These are phyloP conservation scores for Pisolithus tinctorius DNA, from an alignment of 768 basidiomycete genomes.

Conservation along the genomic window DNA sequence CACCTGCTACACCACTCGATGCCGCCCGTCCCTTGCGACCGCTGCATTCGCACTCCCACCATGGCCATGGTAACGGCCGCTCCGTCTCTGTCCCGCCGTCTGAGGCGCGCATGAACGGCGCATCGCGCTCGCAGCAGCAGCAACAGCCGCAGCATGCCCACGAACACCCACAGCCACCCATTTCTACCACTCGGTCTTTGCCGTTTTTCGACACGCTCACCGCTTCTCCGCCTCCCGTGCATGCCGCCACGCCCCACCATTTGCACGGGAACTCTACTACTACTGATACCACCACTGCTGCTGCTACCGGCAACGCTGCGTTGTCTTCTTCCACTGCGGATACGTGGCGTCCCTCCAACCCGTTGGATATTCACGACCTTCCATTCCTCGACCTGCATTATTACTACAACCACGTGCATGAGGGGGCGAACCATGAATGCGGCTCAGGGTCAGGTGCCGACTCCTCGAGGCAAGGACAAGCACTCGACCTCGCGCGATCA, in stretches of 20 bases:
- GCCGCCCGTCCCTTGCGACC: slow-evolving; percentile 34
- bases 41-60: slow-evolving; percentile 23
- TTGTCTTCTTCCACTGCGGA: slow-evolving; percentile 6
- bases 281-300: slow-evolving; percentile 6
- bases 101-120: slow-evolving; percentile 41
- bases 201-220: slow-evolving; percentile 20
- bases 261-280: slow-evolving; percentile 14
- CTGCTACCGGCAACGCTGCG: not conserved
- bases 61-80: slow-evolving; percentile 33
- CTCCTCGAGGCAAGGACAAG: slow-evolving; percentile 37
- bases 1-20: slow-evolving; percentile 56
- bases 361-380: slow-evolving; percentile 39
- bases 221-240: slow-evolving; percentile 16
- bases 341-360: slow-evolving; percentile 25
- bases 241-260: slow-evolving; percentile 14
- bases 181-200: slow-evolving; percentile 30
- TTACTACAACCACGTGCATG: slow-evolving; percentile 30
- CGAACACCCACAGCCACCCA: slow-evolving; percentile 29
- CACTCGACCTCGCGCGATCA: slow-evolving; percentile 44
- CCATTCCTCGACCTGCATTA: slow-evolving; percentile 75
- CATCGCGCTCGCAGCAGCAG: slow-evolving; percentile 1
- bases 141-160: too few species aligned
- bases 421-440: slow-evolving; percentile 21
- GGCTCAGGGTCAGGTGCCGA: slow-evolving; percentile 15
- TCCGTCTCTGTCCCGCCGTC: slow-evolving; percentile 53